These are phyloP conservation scores for Diphasiastrum complanatum DNA, from an alignment of 83 land plant genomes.

Conservation along the genomic window DNA sequence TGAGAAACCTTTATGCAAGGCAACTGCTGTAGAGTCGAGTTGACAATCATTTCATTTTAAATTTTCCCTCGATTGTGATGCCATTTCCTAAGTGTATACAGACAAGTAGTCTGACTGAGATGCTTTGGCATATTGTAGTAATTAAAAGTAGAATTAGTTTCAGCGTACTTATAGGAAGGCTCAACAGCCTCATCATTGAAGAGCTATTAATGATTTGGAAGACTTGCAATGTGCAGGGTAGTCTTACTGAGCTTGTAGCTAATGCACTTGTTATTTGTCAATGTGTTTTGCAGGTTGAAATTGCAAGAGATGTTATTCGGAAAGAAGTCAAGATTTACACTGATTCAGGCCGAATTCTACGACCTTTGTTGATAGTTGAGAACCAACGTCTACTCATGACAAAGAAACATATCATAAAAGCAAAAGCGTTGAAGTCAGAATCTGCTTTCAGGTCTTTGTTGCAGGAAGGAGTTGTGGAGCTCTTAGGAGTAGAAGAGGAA, in stretches of 20 bases:
- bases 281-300: slow-evolving; percentile 97
- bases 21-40: no score
- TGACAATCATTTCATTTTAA: no score
- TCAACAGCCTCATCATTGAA: not conserved
- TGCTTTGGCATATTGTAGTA: not conserved
- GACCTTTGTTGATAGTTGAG: slow-evolving; percentile 96
- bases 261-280: slow-evolving; percentile 53
- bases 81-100: no score
- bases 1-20: no score
- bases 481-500: no score
- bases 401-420: slow-evolving; percentile 65
- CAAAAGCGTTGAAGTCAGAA: slow-evolving; percentile 62
- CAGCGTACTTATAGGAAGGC: not conserved
- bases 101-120: no score
- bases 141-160: not conserved
- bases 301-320: slow-evolving; percentile 81
- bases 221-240: no score
- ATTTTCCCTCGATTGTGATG: no score
- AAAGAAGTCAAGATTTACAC: slow-evolving; percentile 93
- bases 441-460: no score
- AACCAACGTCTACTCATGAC: slow-evolving; percentile 86
- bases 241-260: not conserved
- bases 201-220: not conserved
- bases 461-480: no score
- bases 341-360: slow-evolving; percentile 97